phyloP scores from a whole-genome alignment of 179 eudicot genomes.

The Spergularia azorica region DNA sequence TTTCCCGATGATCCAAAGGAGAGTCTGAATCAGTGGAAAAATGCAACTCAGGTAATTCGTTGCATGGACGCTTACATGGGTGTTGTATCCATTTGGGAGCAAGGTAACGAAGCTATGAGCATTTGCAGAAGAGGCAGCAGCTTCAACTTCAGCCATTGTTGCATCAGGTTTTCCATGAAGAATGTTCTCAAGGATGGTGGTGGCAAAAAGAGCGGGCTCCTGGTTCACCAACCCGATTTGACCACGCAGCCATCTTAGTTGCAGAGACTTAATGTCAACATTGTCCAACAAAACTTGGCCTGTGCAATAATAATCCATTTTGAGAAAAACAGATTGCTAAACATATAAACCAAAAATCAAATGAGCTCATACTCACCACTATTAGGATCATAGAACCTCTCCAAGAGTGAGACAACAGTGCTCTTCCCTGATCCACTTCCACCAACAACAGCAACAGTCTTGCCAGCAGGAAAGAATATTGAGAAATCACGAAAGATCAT shows the following conservation, averaged over 20 bases:
- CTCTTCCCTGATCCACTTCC: slow-evolving; percentile 99
- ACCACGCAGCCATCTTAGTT: slow-evolving; percentile 79
- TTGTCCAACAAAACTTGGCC: slow-evolving; percentile 87
- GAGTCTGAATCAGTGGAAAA: background rate
- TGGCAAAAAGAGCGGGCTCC: slow-evolving; percentile 97
- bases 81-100: slow-evolving; percentile 95
- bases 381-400: slow-evolving; percentile 95
- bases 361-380: slow-evolving; percentile 45
- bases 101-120: slow-evolving; percentile 89
- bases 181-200: slow-evolving; percentile 93
- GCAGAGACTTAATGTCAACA: slow-evolving; percentile 80
- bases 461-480: slow-evolving; percentile 94
- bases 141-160: slow-evolving; percentile 85
- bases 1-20: too few relatives aligned
- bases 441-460: slow-evolving; percentile 95
- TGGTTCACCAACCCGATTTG: slow-evolving; percentile 96
- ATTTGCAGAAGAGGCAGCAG: slow-evolving; percentile 91
- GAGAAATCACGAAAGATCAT: slow-evolving; percentile 87
- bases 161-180: slow-evolving; percentile 92
- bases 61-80: slow-evolving; percentile 61
- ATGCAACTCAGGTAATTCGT: background rate
- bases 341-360: background rate
- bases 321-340: slow-evolving; percentile 3
- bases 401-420: slow-evolving; percentile 90
- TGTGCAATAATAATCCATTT: slow-evolving; percentile 25